Evolutionary conservation across 441 rosid genomes (phyloP), one percentile per base, ranked within the genome.

Genomic region (Hura crepitans): DNA sequence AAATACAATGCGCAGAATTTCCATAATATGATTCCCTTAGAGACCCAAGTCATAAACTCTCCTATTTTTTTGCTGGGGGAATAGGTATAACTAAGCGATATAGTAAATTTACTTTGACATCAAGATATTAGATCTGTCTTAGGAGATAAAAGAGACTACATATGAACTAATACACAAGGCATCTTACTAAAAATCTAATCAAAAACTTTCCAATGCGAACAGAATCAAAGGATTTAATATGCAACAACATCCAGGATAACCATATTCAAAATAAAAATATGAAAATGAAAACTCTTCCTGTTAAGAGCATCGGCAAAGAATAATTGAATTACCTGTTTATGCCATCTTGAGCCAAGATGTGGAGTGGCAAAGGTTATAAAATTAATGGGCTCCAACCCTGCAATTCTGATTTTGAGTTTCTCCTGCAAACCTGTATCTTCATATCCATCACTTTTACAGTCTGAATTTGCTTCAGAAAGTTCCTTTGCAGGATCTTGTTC

Each of bases 291-390:
- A 20, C 28, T 14, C 57, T 17, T 10, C 7, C 47, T n/a, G n/a
- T n/a, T 17, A 65, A n/a, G 3, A 47, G 10, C 3, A 4, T 28
- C 17, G 33, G 2, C 9, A 3, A 6, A 11, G 31, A 5, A 37
- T 14, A 73, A 5, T 65, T 42, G 23, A 65, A 25, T 47, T 17
- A 90, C 98, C 90, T 92, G 97, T 73, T 81, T 90, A 77, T 92
- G 85, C 69, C 98, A 93, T 80, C 86, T 87, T 46, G 92, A 87
- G 73, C 98, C 98, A 82, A 94, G 98, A 83, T 94, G 98, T 43
- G 98, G 98, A 22, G 97, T 86, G 49, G 98, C 97, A 83, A 90
- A 78, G 22, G 98, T 92, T 82, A 92, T 82, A 76, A 94, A 94
- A 83, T 94, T 94, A 85, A 92, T 80, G 33, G 98, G 94, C 72